Evolutionary conservation across 2,329 filamentous ascomycete genomes (phyloP).

Genomic region (Coniochaeta pulveracea): DNA sequence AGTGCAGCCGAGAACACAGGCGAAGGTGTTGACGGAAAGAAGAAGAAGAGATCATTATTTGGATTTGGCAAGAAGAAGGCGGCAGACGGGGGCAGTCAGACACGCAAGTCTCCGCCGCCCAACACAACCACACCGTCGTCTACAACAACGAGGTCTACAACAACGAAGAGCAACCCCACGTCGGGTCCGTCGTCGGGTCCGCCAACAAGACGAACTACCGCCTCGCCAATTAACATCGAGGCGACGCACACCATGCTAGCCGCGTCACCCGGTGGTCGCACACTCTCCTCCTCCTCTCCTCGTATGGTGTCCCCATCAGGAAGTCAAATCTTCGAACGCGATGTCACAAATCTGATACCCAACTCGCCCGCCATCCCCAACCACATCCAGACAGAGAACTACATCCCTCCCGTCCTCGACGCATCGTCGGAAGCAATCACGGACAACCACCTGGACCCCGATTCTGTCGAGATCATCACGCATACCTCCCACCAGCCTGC

Average conservation of each 20-base stretch:
- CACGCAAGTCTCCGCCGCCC: conserved; percentile 16
- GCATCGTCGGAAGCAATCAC: conserved; percentile 89
- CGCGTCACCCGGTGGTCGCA: conserved; percentile 55
- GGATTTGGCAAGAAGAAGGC: conserved; percentile 52
- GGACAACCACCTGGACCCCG: conserved; percentile 71
- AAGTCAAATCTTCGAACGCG: conserved; percentile 83
- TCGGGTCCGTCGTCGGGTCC: conserved; percentile 14
- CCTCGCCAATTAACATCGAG: conserved; percentile 21
- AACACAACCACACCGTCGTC: conserved; percentile 7
- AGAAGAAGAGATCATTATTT: conserved; percentile 47
- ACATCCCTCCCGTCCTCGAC: conserved; percentile 84
- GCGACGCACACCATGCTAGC: conserved; percentile 31
- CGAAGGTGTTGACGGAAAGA: conserved; percentile 17
- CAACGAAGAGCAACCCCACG: conserved; percentile 15
- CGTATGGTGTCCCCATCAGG: conserved; percentile 67
- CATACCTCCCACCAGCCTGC: conserved; percentile 77
- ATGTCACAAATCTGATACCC: conserved; percentile 57
- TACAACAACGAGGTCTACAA: conserved; percentile 19
- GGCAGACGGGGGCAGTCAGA: conserved; percentile 18
- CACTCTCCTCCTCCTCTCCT: conserved; percentile 60
- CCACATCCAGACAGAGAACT: conserved; percentile 88
- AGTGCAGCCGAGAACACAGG: conserved; percentile 12
- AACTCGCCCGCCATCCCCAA: conserved; percentile 79
- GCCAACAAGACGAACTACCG: conserved; percentile 22
- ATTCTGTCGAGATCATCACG: conserved; percentile 86